Evolutionary conservation across 768 basidiomycete genomes (phyloP).

Genomic region (Collybia sordida): DNA sequence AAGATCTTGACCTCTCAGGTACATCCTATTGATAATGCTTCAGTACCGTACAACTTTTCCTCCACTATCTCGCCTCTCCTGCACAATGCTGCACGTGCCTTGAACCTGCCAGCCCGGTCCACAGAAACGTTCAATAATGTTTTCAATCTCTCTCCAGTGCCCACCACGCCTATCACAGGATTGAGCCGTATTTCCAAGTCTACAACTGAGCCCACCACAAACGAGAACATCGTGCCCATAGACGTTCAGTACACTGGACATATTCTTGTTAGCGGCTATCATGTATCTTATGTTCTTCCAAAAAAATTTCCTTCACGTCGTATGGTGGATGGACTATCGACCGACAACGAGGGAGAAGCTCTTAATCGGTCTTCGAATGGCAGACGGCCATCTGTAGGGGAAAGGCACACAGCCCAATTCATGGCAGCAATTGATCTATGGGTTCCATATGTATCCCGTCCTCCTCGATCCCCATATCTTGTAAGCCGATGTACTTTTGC

Average conservation of each 20-base stretch:
- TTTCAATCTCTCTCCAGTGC: conserved; percentile 42
- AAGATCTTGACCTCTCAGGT: conserved; percentile 73
- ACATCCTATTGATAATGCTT: conserved; percentile 72
- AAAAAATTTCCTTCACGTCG: conserved; percentile 51
- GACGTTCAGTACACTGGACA: conserved; percentile 73
- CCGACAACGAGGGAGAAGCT: conserved; percentile 28
- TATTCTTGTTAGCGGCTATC: conserved; percentile 74
- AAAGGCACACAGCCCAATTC: conserved; percentile 64
- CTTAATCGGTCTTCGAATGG: conserved; percentile 27
- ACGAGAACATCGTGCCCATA: conserved; percentile 39
- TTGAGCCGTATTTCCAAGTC: conserved; percentile 37
- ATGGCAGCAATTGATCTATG: conserved; percentile 81
- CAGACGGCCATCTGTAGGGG: conserved; percentile 57
- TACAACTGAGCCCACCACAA: conserved; percentile 24
- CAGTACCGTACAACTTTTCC: conserved; percentile 76
- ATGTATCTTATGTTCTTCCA: conserved; percentile 74
- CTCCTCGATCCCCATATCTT: conserved; percentile 74
- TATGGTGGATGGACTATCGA: conserved; percentile 8
- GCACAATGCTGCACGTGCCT: conserved; percentile 64
- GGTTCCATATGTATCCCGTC: conserved; percentile 65
- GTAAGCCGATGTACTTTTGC: conserved; percentile 35
- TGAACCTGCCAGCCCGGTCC: conserved; percentile 64
- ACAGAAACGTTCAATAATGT: conserved; percentile 59
- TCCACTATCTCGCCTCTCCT: conserved; percentile 60
- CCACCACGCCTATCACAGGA: conserved; percentile 24